Base-by-base conservation (phyloP, 2,329 filamentous ascomycete species). In the Epichloe hybrida region DNA sequence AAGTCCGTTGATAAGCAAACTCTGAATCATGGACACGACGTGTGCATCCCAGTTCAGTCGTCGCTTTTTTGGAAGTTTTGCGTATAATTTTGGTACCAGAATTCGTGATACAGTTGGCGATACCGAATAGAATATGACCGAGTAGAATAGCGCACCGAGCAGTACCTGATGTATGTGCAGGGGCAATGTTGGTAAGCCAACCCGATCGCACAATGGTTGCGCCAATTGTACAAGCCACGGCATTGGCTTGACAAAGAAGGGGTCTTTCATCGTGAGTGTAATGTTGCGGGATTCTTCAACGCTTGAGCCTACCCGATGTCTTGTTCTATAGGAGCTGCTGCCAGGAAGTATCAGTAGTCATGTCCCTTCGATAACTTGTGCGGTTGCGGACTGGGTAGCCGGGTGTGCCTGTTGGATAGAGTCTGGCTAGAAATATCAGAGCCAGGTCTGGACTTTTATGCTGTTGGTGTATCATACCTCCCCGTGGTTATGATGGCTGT, bases 21-120 rank as follows among this genome's bases (percentile, higher is more conserved):
- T 84, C 73, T 94, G 88, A 51, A 87, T 73, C 57, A 93, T 76
- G n/a, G 85, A 89, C 35, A 93, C 87, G 50, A 91, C 82, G 63
- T 91, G 88, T 23, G 88, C 83, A 64, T 94, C 81, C 88, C 88
- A 93, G 72, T 86, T 93, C 55, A 88, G 72, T 43, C 68, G 68
- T 62, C 76, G 77, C 51, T 84, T 86, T 50, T 77, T 74, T 27
- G 72, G 69, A 46, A 80, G 77, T 58, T 88, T 74, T 35, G 71
- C 64, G 69, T 93, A 93, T 57, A 77, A 73, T 44, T 72, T 59
- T 3, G 84, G 79, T 56, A 84, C 81, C 53, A 88, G 64, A 51
- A 70, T 61, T 44, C 68, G 72, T 36, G 85, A 89, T 37, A 90
- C 50, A 40, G 72, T 61, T 6, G 88, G 88, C 48, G 87, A 84